Base-by-base conservation (phyloP, 2,329 filamentous ascomycete genomes). In the Sclerotinia spermophila region DNA sequence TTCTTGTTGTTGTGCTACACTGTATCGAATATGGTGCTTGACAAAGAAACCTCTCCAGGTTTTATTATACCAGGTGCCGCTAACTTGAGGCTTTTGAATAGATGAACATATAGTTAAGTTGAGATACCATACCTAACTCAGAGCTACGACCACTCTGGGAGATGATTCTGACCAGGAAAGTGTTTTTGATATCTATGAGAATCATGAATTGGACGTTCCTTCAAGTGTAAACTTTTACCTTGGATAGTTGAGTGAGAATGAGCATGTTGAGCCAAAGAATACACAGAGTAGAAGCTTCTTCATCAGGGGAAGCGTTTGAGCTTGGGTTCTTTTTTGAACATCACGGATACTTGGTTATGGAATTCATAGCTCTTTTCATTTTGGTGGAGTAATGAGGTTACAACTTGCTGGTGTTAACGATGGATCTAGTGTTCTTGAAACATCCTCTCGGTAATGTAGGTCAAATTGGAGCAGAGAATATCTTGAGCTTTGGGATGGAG, bases 31-130 rank as follows among this genome's bases (percentile, higher is more conserved):
- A 7, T 48, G 2, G 7, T 6, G 2, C n/a, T 53, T n/a, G 13
- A 7, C 2, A 53, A 27, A 8, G 2, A 53, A 0, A 17, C 13
- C 1, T 17, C 0, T 17, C 15, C 1, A 6, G 13, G 15, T 53
- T 6, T 27, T 17, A 1, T 17, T 30, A 15, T 3, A 5, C 48
- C n/a, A 5, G 5, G 13, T 27, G 3, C 17, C 8, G 48, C n/a
- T 27, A n/a, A 2, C n/a, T 53, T 53, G n/a, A 8, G n/a, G 27
- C n/a, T 53, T 53, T 0, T 17, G 13, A 7, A 1, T 27, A 53
- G 5, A 24, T 53, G 2, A 27, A 13, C 3, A 0, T 53, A 5
- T 53, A 53, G n/a, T 3, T 15, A 17, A 53, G 2, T 17, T 27
- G 4, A 53, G 17, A 53, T 53, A 3, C 5, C 5, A 7, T 53